Conservation (phyloP, 164 flowering plant genomes). For the Paratinospora sagittata region DNA sequence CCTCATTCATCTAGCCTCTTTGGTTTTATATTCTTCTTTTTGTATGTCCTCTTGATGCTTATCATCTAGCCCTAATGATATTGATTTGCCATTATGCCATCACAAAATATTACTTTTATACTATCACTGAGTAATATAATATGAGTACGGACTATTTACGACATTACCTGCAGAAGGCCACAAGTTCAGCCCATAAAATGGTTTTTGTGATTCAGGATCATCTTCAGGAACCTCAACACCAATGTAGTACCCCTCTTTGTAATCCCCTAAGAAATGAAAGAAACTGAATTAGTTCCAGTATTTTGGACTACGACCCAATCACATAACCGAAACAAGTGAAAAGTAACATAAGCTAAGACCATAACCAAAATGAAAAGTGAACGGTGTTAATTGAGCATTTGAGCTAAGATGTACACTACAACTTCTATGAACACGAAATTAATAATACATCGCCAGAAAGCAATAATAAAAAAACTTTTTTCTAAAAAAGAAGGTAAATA, state of each 20-base stretch:
- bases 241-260: slow-evolving; percentile 92
- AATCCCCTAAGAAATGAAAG: slow-evolving; percentile 54
- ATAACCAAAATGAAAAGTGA: neutral
- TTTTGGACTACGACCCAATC: neutral
- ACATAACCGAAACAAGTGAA: neutral
- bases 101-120: neutral
- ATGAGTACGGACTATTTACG: neutral
- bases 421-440: no score
- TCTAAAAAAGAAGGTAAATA: no score
- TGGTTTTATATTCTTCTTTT: no score
- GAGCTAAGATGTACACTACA: no score
- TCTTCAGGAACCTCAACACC: slow-evolving; percentile 78
- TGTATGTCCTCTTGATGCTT: no score
- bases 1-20: no score
- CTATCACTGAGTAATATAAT: neutral
- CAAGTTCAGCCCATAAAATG: slow-evolving; percentile 78
- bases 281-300: slow-evolving; percentile 8
- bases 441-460: no score
- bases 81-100: no score
- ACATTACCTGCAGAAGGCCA: slow-evolving; percentile 76
- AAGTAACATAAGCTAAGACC: neutral
- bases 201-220: slow-evolving; percentile 60
- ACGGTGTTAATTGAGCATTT: no score
- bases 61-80: no score
- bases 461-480: no score